phyloP scores from a whole-genome alignment of 2,329 filamentous ascomycete genomes.

The Paecilomyces sp. region DNA sequence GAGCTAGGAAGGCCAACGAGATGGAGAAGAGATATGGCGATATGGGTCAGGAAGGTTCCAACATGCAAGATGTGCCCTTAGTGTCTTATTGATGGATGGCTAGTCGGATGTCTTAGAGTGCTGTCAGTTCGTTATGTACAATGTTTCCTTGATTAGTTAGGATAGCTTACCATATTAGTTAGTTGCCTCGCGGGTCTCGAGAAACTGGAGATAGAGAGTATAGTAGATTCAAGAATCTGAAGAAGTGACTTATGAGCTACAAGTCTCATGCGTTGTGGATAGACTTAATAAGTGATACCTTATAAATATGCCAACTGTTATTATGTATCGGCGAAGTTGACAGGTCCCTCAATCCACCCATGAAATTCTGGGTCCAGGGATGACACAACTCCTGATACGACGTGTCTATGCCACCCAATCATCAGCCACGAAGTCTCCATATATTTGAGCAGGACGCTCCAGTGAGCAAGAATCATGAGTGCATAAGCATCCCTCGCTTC shows the following conservation, averaged over 20 bases:
- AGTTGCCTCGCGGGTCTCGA: too few relatives aligned
- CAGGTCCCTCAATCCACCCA: conserved; percentile 13
- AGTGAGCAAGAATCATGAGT: conserved; percentile 21
- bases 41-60: background rate
- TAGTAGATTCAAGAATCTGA: background rate
- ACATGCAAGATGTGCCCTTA: background rate
- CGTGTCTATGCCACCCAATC: conserved; percentile 25
- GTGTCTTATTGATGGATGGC: background rate
- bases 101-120: too few relatives aligned
- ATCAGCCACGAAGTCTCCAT: conserved; percentile 27
- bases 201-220: too few relatives aligned
- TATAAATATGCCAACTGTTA: background rate
- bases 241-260: background rate
- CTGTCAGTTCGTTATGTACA: too few relatives aligned
- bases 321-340: background rate
- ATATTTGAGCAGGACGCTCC: conserved; percentile 22
- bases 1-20: background rate
- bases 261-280: too few relatives aligned
- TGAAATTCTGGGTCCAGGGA: conserved; percentile 12
- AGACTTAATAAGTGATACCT: too few relatives aligned
- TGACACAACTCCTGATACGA: conserved; percentile 17
- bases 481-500: conserved; percentile 19
- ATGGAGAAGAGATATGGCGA: background rate
- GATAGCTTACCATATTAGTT: too few relatives aligned
- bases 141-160: too few relatives aligned